Evolutionary conservation across 1,139 yeast genomes (phyloP).

Genomic region (Yamadazyma siamensis): DNA sequence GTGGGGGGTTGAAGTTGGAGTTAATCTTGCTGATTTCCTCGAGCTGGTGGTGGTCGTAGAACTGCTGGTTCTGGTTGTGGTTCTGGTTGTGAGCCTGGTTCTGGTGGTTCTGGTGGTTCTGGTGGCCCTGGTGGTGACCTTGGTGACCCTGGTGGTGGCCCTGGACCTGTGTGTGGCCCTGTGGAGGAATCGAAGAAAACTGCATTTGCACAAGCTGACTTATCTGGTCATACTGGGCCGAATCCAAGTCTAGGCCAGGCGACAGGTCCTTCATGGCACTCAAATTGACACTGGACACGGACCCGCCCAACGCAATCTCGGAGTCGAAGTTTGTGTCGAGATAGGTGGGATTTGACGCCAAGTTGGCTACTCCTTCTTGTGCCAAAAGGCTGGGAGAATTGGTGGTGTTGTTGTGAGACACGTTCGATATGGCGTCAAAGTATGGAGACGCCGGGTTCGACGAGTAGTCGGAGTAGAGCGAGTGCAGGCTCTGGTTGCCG

Average conservation of each 20-base stretch:
- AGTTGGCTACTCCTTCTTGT: conserved; percentile 2
- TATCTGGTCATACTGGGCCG: conserved; percentile 10
- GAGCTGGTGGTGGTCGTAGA: conserved; percentile 15
- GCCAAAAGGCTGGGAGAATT: conserved; percentile 6
- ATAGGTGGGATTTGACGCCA: conserved; percentile 7
- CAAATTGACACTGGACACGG: conserved; percentile 38
- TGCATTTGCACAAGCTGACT: conserved; percentile 9
- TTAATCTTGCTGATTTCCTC: conserved; percentile 17
- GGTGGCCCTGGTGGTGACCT: conserved; percentile 2
- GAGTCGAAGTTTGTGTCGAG: conserved; percentile 23
- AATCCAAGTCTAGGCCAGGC: conserved; percentile 4
- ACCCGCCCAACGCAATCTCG: conserved; percentile 41
- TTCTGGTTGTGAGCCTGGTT: conserved; percentile 1
- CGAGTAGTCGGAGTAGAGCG: conserved; percentile 34
- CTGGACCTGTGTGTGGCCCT: not conserved
- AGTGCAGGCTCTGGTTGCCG: conserved; percentile 90
- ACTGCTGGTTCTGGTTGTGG: conserved; percentile 1
- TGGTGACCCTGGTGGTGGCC: not conserved
- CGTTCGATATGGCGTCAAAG: conserved; percentile 32
- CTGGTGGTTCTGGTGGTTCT: too few relatives aligned
- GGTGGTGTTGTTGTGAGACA: conserved; percentile 7
- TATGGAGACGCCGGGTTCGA: conserved; percentile 41
- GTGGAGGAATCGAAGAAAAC: conserved; percentile 4
- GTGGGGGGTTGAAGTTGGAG: conserved; percentile 29
- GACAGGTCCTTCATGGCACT: conserved; percentile 8